Base-by-base conservation (phyloP, 73 alveolate species). In the Effrenium voratum region DNA sequence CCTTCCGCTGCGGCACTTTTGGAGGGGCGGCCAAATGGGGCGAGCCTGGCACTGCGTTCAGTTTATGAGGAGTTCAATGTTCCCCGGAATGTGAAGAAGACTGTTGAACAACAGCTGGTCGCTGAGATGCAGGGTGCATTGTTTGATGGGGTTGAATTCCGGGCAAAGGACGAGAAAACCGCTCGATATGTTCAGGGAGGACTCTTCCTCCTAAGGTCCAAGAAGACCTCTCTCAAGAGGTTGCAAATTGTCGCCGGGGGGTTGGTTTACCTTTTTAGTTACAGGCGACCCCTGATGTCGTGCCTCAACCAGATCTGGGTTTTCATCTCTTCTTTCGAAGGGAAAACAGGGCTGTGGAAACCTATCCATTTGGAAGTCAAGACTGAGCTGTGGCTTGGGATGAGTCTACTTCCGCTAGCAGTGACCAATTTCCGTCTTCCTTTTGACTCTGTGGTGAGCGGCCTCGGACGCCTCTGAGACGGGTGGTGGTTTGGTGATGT, bases 91-190 rank as follows among this genome's bases (percentile, higher is more conserved):
- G 84, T 60, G 10, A 66, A 66, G 75, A 87, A 87, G 46, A 12
- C 70, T 0, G 73, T 45, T 0, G 28, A 45, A 15, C 41, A 28
- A 28, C 44, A 0, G 44, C 44, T 6, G 2, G 22, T 1, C 0
- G 77, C 44, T 16, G 93, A 84, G 47, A 84, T 84, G 38, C 93
- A 84, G 15, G 93, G 93, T 2, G 93, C 59, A 12, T 15, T 52
- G 45, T 26, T 86, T 2, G 68, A 86, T 26, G 94, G 94, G 0
- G 24, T 3, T 0, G 3, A 8, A 24, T 82, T 60, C 28, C 2
- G 26, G 0, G 70, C 94, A 0, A 38, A 43, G 38, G 83, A 63
- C 10, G 45, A 40, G 13, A 86, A 86, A 40, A 44, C 60, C 5
- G 45, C 70, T 12, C 3, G 46, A 50, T 86, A 86, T 26, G 24